Base-by-base conservation (phyloP, 2,329 filamentous ascomycete genomes). In the Diaporthe humulicola region DNA sequence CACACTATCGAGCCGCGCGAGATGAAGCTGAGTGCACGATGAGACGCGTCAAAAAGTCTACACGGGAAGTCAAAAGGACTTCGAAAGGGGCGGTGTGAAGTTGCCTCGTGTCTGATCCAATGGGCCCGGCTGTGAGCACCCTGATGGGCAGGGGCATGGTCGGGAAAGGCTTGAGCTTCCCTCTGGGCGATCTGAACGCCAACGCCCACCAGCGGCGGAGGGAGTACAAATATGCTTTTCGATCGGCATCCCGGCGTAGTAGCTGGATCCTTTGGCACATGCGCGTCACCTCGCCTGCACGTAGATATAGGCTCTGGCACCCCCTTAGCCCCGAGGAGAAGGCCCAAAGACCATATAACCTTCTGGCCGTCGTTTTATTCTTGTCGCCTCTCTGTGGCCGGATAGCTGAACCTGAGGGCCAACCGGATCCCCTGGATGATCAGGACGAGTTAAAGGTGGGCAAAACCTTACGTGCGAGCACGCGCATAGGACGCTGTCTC, bases 41-140 rank as follows among this genome's bases (percentile, higher is more conserved):
- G 64, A 69, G 64, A 69, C 64, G 64, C 64, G 64, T 40, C 45
- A 38, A 69, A 69, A 69, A 54, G 64, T 28, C 45, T 69, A 69
- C 64, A 9, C 33, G 15, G n/a, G 64, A 54, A 69, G 33, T 69
- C 22, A 54, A 69, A 69, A 28, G 30, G 45, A 45, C 38, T 14
- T 14, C 19, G 9, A 40, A 22, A 38, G 45, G n/a, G 64, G 64
- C 64, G 48, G 64, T 69, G 64, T 40, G 30, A 28, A 54, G 19
- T 25, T 42, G 22, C n/a, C 17, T 67, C 30, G 12, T 17, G 33
- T 19, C 15, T 69, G 14, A 14, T 52, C 30, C 30, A 50, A 38
- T 52, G 30, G 40, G 5, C 7, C 19, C 17, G 61, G 61, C 28
- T 19, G 30, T 9, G 33, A 28, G 61, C 61, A 67, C 30, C 61